Base-by-base conservation (phyloP, 352 stramenopile species). In the Globisporangium recalcitrans region DNA sequence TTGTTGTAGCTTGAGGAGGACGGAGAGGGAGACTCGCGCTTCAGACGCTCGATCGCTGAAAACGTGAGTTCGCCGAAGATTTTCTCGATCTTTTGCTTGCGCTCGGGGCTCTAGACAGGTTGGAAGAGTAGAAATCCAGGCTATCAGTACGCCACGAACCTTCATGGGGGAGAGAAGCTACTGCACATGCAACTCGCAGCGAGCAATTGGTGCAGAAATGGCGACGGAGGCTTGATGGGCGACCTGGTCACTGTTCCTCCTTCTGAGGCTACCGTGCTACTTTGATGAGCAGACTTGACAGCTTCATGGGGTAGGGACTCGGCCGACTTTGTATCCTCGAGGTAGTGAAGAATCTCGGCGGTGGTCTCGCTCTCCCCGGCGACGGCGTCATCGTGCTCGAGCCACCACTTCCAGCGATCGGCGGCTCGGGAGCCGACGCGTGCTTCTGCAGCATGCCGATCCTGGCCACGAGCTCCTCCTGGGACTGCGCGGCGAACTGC, bases 31-130 rank as follows among this genome's bases (percentile, higher is more conserved):
- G 61, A 52, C 19, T 51, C 44, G 26, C 44, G 44, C n/a, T 71
- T 63, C n/a, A 93, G 67, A 11, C 84, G 78, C 21, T 74, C 64
- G 7, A 67, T 62, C 44, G 74, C 75, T 0, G 68, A 72, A 53
- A 75, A 85, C 11, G 71, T 90, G 13, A 91, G 63, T 51, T 93
- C 84, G 3, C 84, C 84, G 57, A 93, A 93, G 19, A 82, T 84
- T 5, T 77, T 78, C 51, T 87, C 80, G 10, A 90, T 54, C 21
- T 68, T 76, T 27, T 77, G 53, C 49, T 82, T 82, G 0, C 79
- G 70, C 29, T 77, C 67, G 27, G 34, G 26, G 13, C 49, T 46
- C 29, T 49, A 22, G 21, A 16, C 38, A 52, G 8, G 22, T 16
- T 16, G 24, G 26, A n/a, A 26, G 13, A 49, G 26, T 48, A 36